Conservation (phyloP, 2,329 filamentous ascomycete genomes). For the Hyphodiscus sp. region DNA sequence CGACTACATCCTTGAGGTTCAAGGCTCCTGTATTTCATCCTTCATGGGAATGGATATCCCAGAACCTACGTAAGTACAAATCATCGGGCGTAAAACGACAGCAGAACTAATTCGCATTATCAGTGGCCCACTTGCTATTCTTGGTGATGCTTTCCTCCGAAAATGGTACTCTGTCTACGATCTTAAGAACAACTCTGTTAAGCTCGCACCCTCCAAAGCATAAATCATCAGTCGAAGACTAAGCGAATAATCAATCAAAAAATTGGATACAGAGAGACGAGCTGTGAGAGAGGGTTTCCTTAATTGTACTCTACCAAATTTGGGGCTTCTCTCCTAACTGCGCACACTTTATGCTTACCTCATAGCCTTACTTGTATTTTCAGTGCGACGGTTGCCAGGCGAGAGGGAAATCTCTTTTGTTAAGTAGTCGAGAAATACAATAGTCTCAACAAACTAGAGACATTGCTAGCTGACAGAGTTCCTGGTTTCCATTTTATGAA, state of each 20-base stretch:
- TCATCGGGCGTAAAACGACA: not conserved
- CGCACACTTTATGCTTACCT: not conserved
- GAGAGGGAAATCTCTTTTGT: constrained; percentile 4
- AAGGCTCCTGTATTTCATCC: constrained; percentile 91
- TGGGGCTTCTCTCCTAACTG: not conserved
- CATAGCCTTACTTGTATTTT: not conserved
- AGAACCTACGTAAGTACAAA: constrained; percentile 50
- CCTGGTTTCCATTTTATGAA: too few relatives aligned
- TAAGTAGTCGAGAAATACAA: constrained; percentile 3
- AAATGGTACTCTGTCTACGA: constrained; percentile 96
- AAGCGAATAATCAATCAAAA: not conserved
- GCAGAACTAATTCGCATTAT: not conserved
- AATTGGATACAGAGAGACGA: constrained; percentile 13
- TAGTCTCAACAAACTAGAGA: not conserved
- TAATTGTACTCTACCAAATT: constrained; percentile 20
- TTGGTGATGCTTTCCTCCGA: constrained; percentile 81
- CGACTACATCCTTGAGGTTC: constrained; percentile 94
- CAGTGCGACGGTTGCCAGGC: not conserved
- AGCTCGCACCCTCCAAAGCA: constrained; percentile 73
- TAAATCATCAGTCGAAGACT: constrained; percentile 7
- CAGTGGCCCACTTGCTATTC: constrained; percentile 78
- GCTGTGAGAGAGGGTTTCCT: constrained; percentile 11
- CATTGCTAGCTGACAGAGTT: too few relatives aligned
- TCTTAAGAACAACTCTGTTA: constrained; percentile 80
- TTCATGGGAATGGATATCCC: constrained; percentile 94